phyloP scores from a whole-genome alignment of 306 rosid genomes.

The Purshia tridentata region DNA sequence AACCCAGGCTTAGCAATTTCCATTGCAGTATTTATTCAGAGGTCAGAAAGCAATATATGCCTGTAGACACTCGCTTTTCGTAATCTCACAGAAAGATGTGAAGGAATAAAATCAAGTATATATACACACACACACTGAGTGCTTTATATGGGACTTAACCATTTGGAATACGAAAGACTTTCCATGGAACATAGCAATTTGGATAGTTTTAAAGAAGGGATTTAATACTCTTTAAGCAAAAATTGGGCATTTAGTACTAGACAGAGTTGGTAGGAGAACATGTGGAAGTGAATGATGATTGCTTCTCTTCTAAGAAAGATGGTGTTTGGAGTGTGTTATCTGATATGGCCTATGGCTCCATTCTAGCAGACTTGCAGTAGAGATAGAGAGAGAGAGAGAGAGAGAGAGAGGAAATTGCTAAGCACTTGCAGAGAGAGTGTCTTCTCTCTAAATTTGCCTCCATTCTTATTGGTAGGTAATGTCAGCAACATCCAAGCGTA shows the following conservation, averaged over 20 bases:
- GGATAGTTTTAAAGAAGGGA: neutral
- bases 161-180: neutral
- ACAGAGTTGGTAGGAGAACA: neutral
- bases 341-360: neutral
- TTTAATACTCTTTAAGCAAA: neutral
- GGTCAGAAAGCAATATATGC: neutral
- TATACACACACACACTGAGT: neutral
- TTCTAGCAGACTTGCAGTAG: neutral
- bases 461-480: slow-evolving; percentile 5
- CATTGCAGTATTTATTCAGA: neutral
- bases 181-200: neutral
- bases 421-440: slow-evolving; percentile 22
- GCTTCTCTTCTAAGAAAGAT: slow-evolving; percentile 25
- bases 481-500: slow-evolving; percentile 7
- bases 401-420: slow-evolving; percentile 27
- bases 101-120: neutral
- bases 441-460: slow-evolving; percentile 5
- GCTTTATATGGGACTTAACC: neutral
- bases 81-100: neutral
- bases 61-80: too few species aligned
- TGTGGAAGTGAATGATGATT: neutral
- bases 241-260: neutral
- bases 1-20: slow-evolving; percentile 16
- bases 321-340: neutral
- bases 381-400: neutral